phyloP scores from a whole-genome alignment of 2,329 filamentous ascomycete species.

The Paracoccidioides brasiliensis region DNA sequence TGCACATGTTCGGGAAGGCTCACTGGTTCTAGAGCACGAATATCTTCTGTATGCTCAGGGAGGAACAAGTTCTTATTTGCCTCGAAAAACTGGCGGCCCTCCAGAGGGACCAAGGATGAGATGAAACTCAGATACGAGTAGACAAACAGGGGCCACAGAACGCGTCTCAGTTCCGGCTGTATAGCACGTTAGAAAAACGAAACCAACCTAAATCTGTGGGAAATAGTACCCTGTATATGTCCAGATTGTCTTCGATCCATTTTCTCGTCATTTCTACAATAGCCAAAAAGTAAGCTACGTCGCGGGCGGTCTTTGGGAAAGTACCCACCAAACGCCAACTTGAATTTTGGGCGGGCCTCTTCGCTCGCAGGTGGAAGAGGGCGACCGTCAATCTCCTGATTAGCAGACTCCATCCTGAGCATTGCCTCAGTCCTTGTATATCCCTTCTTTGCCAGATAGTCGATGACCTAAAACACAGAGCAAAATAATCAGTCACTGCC shows the following conservation, averaged over 20 bases:
- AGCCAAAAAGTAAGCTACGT: not conserved
- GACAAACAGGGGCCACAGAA: slow-evolving; percentile 88
- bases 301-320: not conserved
- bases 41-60: slow-evolving; percentile 63
- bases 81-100: slow-evolving; percentile 61
- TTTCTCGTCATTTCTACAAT: slow-evolving; percentile 50
- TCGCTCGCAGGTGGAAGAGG: slow-evolving; percentile 54
- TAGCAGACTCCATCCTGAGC: slow-evolving; percentile 77
- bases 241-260: slow-evolving; percentile 85
- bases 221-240: slow-evolving; percentile 67
- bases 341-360: slow-evolving; percentile 66
- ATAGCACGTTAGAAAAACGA: slow-evolving; percentile 4
- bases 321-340: slow-evolving; percentile 49
- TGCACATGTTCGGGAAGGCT: slow-evolving; percentile 64
- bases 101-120: slow-evolving; percentile 54
- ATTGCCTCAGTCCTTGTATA: slow-evolving; percentile 88
- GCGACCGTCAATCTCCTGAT: slow-evolving; percentile 67
- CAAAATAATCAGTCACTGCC: not conserved
- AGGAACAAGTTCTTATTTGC: slow-evolving; percentile 58
- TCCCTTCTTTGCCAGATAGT: slow-evolving; percentile 90
- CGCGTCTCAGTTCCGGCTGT: slow-evolving; percentile 71
- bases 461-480: slow-evolving; percentile 53
- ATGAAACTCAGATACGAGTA: slow-evolving; percentile 81
- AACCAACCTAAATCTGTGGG: not conserved
- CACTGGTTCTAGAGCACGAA: slow-evolving; percentile 61